Evolutionary conservation across 768 basidiomycete species (phyloP).

Genomic region (Lactifluus hygrophoroides): DNA sequence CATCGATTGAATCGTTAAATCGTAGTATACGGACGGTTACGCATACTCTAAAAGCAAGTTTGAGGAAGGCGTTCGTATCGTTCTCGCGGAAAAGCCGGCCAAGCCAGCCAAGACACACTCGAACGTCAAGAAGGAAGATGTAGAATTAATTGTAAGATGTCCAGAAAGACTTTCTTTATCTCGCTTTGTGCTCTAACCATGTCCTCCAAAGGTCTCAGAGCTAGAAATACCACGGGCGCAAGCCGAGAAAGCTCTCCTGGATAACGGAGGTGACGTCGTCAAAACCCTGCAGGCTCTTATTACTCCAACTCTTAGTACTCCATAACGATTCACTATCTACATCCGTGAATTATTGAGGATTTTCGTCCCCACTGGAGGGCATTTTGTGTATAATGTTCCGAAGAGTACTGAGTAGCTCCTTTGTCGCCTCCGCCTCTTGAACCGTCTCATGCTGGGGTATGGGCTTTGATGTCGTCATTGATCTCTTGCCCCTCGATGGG

Average conservation of each 20-base stretch:
- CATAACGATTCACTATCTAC: conserved; percentile 3
- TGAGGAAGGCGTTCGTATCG: conserved; percentile 53
- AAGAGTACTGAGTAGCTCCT: conserved; percentile 7
- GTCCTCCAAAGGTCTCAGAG: conserved; percentile 45
- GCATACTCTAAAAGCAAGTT: conserved; percentile 60
- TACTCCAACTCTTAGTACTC: conserved; percentile 20
- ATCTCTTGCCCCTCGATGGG: neutral
- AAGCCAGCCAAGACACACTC: conserved; percentile 36
- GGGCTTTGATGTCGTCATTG: neutral
- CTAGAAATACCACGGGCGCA: conserved; percentile 51
- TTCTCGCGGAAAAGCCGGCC: conserved; percentile 47
- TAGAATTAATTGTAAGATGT: conserved; percentile 51
- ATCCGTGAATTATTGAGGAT: neutral
- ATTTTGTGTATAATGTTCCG: neutral
- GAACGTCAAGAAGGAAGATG: conserved; percentile 47
- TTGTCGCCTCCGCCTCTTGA: neutral
- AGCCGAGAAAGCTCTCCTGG: conserved; percentile 49
- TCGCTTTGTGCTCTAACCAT: neutral
- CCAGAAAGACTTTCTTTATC: conserved; percentile 1
- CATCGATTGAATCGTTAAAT: neutral
- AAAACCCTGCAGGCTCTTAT: conserved; percentile 37
- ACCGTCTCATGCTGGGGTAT: neutral
- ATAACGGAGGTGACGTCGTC: conserved; percentile 43
- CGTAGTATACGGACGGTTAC: conserved; percentile 55
- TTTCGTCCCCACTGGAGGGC: neutral